Base-by-base conservation (phyloP, 345 rosid genomes). In the Boechera retrofracta region DNA sequence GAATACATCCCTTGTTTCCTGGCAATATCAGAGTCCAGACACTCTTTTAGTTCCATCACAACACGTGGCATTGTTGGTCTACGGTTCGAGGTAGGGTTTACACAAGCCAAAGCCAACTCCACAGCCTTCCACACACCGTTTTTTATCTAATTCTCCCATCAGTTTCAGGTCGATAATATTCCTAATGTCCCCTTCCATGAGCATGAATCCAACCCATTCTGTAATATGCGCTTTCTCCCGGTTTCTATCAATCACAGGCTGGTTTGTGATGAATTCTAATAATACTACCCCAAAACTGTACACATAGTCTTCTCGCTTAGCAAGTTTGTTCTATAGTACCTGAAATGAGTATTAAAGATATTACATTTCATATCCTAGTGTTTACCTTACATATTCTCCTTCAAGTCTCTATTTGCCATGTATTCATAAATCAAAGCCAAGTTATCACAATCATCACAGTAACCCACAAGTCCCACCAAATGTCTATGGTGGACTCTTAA, bases 381-480 rank as follows among this genome's bases (percentile, higher is more conserved):
- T 42, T 32, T 71, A 82, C 84, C 82, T 53, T 79, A 69, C 48
- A 82, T 26, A 79, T 82, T 78, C 59, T 79, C 68, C 66, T 68
- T 53, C 56, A 90, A 66, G 67, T 87, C 81, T 71, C 92, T 93
- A 73, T 78, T 75, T 3, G 80, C 84, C 91, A 90, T 87, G 73
- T 82, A 86, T 74, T 86, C 91, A 56, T 86, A 88, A 21, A 89
- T 72, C 51, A 87, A 68, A 31, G 82, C 90, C 33, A 86, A 72
- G 63, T 84, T 79, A 18, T 70, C 66, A n/a, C 64, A 71, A 28
- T 86, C 89, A 63, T 83, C 72, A 58, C 92, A 86, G 18, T 86
- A 89, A 10, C 95, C 95, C 10, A 80, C 69, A 28, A 88, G 81
- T 32, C 84, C 66, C 35, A 81, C 86, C 69, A 84, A 71, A 56